A percentile compares a stretch with the other conserved stretches of the same genome.
phyloP scores from a whole-genome alignment of 306 rosid species.

The Crataegus laevigata region DNA sequence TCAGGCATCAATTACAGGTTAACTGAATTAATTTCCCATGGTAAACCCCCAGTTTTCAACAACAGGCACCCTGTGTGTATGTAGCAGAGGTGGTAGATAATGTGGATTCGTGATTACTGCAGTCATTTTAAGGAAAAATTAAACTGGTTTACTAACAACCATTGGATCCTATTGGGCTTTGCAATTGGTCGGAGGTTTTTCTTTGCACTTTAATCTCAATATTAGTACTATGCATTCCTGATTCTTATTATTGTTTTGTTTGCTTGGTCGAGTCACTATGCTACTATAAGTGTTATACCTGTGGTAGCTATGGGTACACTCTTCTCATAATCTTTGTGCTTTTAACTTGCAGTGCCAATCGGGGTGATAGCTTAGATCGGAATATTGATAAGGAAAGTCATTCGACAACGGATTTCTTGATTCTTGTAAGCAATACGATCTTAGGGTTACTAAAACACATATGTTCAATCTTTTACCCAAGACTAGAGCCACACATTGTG shows the following conservation, averaged over 20 bases:
- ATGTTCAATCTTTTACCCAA: background rate
- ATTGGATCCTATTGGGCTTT: constrained; percentile 32
- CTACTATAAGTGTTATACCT: background rate
- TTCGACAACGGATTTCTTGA: constrained; percentile 74
- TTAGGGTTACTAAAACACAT: constrained; percentile 10
- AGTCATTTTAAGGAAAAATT: background rate
- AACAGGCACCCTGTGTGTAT: background rate
- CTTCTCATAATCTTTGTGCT: constrained; percentile 11
- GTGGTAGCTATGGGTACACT: background rate
- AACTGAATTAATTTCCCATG: background rate
- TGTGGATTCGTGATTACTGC: background rate
- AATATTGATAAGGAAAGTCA: constrained; percentile 72
- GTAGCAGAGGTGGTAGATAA: background rate
- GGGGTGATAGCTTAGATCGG: constrained; percentile 97
- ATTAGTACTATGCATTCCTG: constrained; percentile 13
- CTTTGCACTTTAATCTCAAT: constrained; percentile 30
- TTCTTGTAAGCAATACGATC: constrained; percentile 65
- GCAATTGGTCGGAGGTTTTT: constrained; percentile 95
- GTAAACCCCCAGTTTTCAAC: background rate
- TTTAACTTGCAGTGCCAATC: constrained; percentile 63
- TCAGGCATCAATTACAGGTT: background rate
- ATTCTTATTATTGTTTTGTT: background rate
- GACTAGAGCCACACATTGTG: background rate
- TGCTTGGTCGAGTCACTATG: constrained; percentile 2
- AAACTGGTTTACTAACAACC: background rate